Evolutionary conservation across 176 grass and related monocot genomes (phyloP), one percentile per base, ranked within the genome.

Genomic region (Metroxylon sagu): DNA sequence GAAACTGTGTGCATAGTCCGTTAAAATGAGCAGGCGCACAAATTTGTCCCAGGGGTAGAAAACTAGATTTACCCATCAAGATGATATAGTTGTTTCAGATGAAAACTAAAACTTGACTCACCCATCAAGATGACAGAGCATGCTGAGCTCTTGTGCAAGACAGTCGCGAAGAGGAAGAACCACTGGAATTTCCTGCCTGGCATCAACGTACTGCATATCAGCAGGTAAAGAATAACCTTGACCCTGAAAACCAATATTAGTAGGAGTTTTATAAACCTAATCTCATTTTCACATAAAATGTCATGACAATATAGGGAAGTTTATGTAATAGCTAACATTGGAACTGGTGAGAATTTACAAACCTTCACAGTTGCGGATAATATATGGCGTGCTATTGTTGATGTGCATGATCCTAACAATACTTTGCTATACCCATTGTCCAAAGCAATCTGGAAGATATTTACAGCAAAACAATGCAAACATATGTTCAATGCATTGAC

Each of bases 151-250:
- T 43, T 83, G 72, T 53, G 76, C 66, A 43, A 92, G 62, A 68
- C 79, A 85, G 74, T 92, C 93, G 54, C 77, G 79, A 58, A 92
- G 79, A 26, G 93, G 93, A 79, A 83, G 73, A 65, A 98, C 69
- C 5, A 98, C 69, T 25, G 93, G 93, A 23, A 88, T 67, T 31
- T 98, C 66, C 81, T 76, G 78, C 55, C 84, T 74, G 57, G 87
- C 77, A 75, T 89, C 87, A 66, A 98, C 76, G 76, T 88, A 98
- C 30, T 98, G 93, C 69, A 98, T 76, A 81, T 98, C 87, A 72
- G 81, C 93, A 39, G 93, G 84, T 74, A 98, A 85, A 73, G 93
- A 85, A 39, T 89, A 92, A 27, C 93, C 93, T 79, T 85, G 87
- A 16, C 93, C 93, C 84, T 98, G 61, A 12, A 21, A 3, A 80